These are phyloP conservation scores for Cryphonectria japonica DNA, from an alignment of 2,329 filamentous ascomycete genomes.

Conservation along the genomic window DNA sequence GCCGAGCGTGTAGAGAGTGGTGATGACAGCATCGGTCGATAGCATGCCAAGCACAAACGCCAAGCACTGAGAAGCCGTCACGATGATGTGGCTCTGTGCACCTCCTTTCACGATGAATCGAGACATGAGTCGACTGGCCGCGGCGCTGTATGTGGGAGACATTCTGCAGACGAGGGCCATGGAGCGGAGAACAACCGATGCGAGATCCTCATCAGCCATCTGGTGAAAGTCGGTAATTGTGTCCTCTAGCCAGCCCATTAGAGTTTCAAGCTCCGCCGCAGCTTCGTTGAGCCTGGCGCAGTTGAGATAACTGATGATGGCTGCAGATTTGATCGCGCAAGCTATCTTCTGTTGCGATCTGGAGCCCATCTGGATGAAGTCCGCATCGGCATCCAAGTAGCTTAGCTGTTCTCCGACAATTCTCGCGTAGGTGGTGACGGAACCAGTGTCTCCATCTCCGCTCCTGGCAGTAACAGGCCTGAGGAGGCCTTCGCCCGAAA, in stretches of 20 bases:
- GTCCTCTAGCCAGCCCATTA: slow-evolving; percentile 86
- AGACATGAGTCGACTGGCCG: slow-evolving; percentile 77
- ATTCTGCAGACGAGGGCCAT: slow-evolving; percentile 81
- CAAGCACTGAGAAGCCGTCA: slow-evolving; percentile 80
- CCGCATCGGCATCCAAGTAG: slow-evolving; percentile 83
- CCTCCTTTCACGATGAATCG: slow-evolving; percentile 86
- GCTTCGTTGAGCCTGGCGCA: slow-evolving; percentile 83
- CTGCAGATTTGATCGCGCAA: slow-evolving; percentile 81
- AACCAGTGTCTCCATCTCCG: slow-evolving; percentile 57
- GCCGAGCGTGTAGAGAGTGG: slow-evolving; percentile 93
- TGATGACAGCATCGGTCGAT: slow-evolving; percentile 92
- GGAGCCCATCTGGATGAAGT: slow-evolving; percentile 86
- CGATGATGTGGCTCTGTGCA: slow-evolving; percentile 69
- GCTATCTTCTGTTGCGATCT: slow-evolving; percentile 85
- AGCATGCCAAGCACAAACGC: slow-evolving; percentile 80
- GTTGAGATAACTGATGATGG: slow-evolving; percentile 82
- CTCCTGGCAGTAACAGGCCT: slow-evolving; percentile 46
- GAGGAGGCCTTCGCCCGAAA: slow-evolving; percentile 58
- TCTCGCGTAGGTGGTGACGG: slow-evolving; percentile 67
- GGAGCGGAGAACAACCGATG: slow-evolving; percentile 76
- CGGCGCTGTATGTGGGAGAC: slow-evolving; percentile 72
- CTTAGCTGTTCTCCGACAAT: slow-evolving; percentile 83
- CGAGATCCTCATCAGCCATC: slow-evolving; percentile 79
- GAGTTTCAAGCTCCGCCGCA: slow-evolving; percentile 74
- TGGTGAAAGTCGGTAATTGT: slow-evolving; percentile 77